Conservation (phyloP, 2,329 filamentous ascomycete species). For the Alternaria sp. region DNA sequence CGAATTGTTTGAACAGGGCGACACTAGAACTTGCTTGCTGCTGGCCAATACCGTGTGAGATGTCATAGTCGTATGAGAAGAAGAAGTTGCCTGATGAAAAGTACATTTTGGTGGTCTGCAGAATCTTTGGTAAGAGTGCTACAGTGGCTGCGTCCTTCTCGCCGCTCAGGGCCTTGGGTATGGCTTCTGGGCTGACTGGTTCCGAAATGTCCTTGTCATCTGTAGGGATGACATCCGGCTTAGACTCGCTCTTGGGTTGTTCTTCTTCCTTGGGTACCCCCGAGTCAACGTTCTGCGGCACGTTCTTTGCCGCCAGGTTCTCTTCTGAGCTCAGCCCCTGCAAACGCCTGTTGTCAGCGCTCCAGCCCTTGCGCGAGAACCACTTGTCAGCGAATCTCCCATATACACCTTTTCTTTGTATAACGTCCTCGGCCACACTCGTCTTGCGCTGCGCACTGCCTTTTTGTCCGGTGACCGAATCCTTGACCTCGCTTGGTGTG, state of each 20-base stretch:
- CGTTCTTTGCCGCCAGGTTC: slow-evolving; percentile 48
- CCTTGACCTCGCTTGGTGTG: slow-evolving; percentile 43
- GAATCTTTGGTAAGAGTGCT: slow-evolving; percentile 76
- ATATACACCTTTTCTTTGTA: slow-evolving; percentile 80
- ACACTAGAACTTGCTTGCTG: slow-evolving; percentile 54
- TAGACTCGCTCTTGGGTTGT: slow-evolving; percentile 18
- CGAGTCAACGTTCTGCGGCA: slow-evolving; percentile 43
- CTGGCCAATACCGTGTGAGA: slow-evolving; percentile 70
- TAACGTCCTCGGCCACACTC: slow-evolving; percentile 87
- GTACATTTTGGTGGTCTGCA: slow-evolving; percentile 83
- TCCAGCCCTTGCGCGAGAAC: slow-evolving; percentile 88
- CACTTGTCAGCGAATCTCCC: slow-evolving; percentile 88
- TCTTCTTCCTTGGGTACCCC: slow-evolving; percentile 34
- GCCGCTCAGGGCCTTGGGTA: slow-evolving; percentile 43
- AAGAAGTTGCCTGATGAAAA: slow-evolving; percentile 87
- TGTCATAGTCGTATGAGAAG: slow-evolving; percentile 93
- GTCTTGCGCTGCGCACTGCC: slow-evolving; percentile 31
- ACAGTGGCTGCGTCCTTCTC: slow-evolving; percentile 42
- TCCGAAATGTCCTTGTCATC: slow-evolving; percentile 26
- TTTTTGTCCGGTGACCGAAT: slow-evolving; percentile 37
- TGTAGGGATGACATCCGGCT: slow-evolving; percentile 28
- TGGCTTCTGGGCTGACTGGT: slow-evolving; percentile 40
- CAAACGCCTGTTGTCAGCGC: slow-evolving; percentile 70
- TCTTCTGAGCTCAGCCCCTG: slow-evolving; percentile 70
- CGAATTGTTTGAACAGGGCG: slow-evolving; percentile 74